Evolutionary conservation across 176 grass and related monocot genomes (phyloP).

Genomic region (Ensete ventricosum): DNA sequence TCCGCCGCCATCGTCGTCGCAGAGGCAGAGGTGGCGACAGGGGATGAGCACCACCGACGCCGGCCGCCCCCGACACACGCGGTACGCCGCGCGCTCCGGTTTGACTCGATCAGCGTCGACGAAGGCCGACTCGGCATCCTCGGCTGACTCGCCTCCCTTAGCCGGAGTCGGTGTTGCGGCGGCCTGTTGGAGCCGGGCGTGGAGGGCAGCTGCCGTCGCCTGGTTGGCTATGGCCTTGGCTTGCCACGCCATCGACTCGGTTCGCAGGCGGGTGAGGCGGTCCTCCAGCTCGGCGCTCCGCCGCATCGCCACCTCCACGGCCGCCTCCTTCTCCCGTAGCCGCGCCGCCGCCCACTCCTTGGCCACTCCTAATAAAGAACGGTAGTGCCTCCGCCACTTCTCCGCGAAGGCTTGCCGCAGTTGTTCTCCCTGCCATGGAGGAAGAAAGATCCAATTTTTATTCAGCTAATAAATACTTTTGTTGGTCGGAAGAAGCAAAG

Average conservation of each 20-base stretch:
- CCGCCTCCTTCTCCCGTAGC: slow-evolving; percentile 12
- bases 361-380: background rate
- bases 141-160: background rate
- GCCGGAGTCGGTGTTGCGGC: background rate
- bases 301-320: background rate
- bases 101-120: background rate
- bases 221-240: slow-evolving; percentile 1
- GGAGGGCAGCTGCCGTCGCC: slow-evolving; percentile 4
- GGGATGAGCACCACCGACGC: slow-evolving; percentile 14
- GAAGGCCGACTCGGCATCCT: slow-evolving; percentile 12
- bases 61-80: slow-evolving; percentile 3
- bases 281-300: slow-evolving; percentile 15
- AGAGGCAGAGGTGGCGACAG: slow-evolving; percentile 22
- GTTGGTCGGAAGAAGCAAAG: background rate
- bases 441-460: background rate
- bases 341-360: background rate
- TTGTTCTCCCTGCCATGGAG: slow-evolving; percentile 9
- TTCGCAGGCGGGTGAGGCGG: background rate
- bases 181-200: slow-evolving; percentile 11
- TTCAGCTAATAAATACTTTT: background rate
- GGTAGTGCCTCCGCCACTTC: background rate
- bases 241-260: slow-evolving; percentile 16
- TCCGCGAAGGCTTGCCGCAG: slow-evolving; percentile 5
- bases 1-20: background rate
- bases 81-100: background rate